Percentiles rank a stretch among this genome's conserved stretches.
phyloP scores from a whole-genome alignment of 371 early-diverging fungal species.

The Antonospora locustae region DNA sequence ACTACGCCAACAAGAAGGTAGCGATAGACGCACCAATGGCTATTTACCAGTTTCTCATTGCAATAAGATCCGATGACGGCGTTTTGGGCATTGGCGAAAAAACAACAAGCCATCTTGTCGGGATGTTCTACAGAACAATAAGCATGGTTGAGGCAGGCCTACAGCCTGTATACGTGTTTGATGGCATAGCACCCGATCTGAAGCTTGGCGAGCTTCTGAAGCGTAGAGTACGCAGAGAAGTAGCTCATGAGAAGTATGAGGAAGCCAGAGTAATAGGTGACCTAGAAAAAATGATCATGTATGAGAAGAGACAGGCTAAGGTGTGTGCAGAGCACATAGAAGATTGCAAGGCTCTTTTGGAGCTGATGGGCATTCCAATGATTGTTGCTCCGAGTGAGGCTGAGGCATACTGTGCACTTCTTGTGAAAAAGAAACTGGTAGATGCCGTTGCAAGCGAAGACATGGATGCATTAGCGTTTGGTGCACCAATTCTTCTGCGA shows the following conservation, averaged over 20 bases:
- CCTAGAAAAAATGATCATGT: slow-evolving; percentile 69
- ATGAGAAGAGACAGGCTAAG: slow-evolving; percentile 73
- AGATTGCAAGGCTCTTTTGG: slow-evolving; percentile 75
- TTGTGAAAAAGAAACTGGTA: slow-evolving; percentile 72
- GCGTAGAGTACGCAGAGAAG: slow-evolving; percentile 66
- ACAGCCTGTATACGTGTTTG: slow-evolving; percentile 93
- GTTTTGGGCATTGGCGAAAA: slow-evolving; percentile 71
- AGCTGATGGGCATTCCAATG: slow-evolving; percentile 87
- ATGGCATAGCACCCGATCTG: slow-evolving; percentile 85
- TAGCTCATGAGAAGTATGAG: slow-evolving; percentile 41
- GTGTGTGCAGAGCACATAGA: slow-evolving; percentile 81
- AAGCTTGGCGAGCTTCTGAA: slow-evolving; percentile 64
- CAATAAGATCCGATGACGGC: slow-evolving; percentile 79
- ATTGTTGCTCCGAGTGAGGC: slow-evolving; percentile 94
- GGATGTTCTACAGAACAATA: slow-evolving; percentile 92
- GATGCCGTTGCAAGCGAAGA: slow-evolving; percentile 94
- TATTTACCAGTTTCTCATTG: slow-evolving; percentile 96
- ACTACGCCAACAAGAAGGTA: slow-evolving; percentile 81
- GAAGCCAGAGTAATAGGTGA: slow-evolving; percentile 57
- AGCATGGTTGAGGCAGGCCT: slow-evolving; percentile 90
- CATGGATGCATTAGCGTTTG: slow-evolving; percentile 96
- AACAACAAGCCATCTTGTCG: slow-evolving; percentile 90
- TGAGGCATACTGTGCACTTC: slow-evolving; percentile 91
- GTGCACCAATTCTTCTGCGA: slow-evolving; percentile 71
- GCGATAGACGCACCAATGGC: slow-evolving; percentile 93